Evolutionary conservation across 129 eudicot genomes (phyloP).

Genomic region (Logfia minima): DNA sequence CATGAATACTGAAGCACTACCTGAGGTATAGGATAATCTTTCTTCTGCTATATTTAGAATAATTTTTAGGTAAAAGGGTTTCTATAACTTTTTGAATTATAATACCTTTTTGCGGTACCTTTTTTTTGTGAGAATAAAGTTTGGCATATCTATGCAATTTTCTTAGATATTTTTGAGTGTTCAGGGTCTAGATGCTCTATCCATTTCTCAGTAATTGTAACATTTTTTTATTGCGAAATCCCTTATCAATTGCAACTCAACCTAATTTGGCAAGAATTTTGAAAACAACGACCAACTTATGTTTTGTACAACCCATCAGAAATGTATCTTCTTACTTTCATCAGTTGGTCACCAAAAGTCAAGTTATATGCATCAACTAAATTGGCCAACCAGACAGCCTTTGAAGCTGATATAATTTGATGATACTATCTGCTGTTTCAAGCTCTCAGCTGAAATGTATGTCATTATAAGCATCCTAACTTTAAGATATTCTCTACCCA

Average conservation of each 20-base stretch:
- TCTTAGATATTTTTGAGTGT: too few species aligned
- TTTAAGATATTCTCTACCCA: not conserved
- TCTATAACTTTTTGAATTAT: not conserved
- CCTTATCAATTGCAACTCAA: not conserved
- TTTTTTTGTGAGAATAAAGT: not conserved
- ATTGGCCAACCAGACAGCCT: not conserved
- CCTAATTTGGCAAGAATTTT: not conserved
- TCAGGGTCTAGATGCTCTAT: not conserved
- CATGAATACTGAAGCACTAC: conserved; percentile 65
- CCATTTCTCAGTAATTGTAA: not conserved
- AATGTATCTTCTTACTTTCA: not conserved
- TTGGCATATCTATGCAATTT: not conserved
- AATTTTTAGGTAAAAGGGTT: not conserved
- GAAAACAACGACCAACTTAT: not conserved
- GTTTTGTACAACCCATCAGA: not conserved
- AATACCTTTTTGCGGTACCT: not conserved
- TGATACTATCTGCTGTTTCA: not conserved
- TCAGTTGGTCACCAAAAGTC: not conserved
- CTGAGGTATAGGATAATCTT: conserved; percentile 57
- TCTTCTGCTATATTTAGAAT: not conserved
- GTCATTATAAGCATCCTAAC: not conserved
- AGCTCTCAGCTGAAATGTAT: conserved; percentile 4
- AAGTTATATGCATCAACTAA: not conserved
- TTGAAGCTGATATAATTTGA: not conserved
- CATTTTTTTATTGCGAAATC: not conserved